Conservation (phyloP, 768 basidiomycete genomes). For the Cubamyces sp. region DNA sequence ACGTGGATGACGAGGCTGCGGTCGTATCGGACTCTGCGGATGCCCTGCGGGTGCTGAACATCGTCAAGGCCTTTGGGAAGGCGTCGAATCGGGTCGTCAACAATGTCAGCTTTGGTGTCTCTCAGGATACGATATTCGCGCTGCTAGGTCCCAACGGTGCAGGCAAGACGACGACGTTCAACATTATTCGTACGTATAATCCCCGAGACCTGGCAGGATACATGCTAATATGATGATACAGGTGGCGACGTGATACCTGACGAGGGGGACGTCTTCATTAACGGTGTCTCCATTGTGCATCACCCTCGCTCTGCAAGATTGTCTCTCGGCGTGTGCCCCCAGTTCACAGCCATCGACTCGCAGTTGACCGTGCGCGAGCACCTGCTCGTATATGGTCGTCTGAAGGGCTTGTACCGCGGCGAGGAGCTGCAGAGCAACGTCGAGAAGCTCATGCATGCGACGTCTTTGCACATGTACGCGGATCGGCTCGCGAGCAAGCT, state of each 20-base stretch:
- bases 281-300: slow-evolving; percentile 65
- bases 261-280: slow-evolving; percentile 69
- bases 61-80: slow-evolving; percentile 60
- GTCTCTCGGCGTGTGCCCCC: slow-evolving; percentile 80
- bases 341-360: slow-evolving; percentile 81
- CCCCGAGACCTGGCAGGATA: background rate
- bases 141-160: slow-evolving; percentile 84
- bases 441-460: slow-evolving; percentile 58
- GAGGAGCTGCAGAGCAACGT: slow-evolving; percentile 56
- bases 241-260: slow-evolving; percentile 73
- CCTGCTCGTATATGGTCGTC: slow-evolving; percentile 67
- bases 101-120: slow-evolving; percentile 71
- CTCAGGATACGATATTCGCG: slow-evolving; percentile 66
- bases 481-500: slow-evolving; percentile 74
- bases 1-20: slow-evolving; percentile 59
- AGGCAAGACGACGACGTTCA: slow-evolving; percentile 83
- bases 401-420: slow-evolving; percentile 66
- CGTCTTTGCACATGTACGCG: slow-evolving; percentile 61
- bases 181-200: slow-evolving; percentile 66
- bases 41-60: slow-evolving; percentile 60
- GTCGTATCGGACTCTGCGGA: slow-evolving; percentile 53
- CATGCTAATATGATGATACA: slow-evolving; percentile 31
- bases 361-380: slow-evolving; percentile 82
- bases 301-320: slow-evolving; percentile 66
- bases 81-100: slow-evolving; percentile 62